Base-by-base conservation (phyloP, 306 rosid genomes). In the Pyrus betulifolia region DNA sequence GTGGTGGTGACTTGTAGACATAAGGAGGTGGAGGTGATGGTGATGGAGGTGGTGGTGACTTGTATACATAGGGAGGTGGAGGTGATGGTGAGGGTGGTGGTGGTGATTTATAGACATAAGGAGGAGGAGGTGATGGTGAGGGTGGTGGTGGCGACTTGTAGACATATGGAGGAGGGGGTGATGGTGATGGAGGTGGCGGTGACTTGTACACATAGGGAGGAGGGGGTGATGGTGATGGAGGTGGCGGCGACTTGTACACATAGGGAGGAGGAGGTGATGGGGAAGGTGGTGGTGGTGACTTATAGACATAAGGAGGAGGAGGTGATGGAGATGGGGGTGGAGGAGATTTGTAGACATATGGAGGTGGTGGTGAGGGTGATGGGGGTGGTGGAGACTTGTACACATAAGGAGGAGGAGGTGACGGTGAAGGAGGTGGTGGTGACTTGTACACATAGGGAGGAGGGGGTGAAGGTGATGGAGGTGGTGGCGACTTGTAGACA, bases 81-180 rank as follows among this genome's bases (percentile, higher is more conserved):
- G 63, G 61, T 55, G 27, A 55, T 1, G 61, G 61, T 3, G 61
- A 55, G 0, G 61, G 61, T 0, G 58, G 58, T 18, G 58, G 58
- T 2, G 58, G 58, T 0, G 58, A 54, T 0, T 54, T 21, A 0
- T 19, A 54, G 0, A 25, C 1, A 0, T 61, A 61, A 0, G 68
- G 38, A 2, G 42, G 68, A 0, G 68, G 40, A 0, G 11, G 40
- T 27, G 42, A 28, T 0, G 42, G 22, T 0, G 44, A 12, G 0
- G 40, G 67, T 0, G 67, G 69, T 5, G 69, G 44, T 3, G 44
- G 72, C 0, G 72, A 68, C 0, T 67, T 42, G 12, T 67, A 11
- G 0, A 44, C 13, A 4, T 61, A 61, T 0, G 66, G 66, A 27
- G 66, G 66, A 0, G 15, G 49, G 0, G 15, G 49, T 44, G 15